Base-by-base conservation (phyloP, 345 rosid species). In the Eucalyptus pumila region DNA sequence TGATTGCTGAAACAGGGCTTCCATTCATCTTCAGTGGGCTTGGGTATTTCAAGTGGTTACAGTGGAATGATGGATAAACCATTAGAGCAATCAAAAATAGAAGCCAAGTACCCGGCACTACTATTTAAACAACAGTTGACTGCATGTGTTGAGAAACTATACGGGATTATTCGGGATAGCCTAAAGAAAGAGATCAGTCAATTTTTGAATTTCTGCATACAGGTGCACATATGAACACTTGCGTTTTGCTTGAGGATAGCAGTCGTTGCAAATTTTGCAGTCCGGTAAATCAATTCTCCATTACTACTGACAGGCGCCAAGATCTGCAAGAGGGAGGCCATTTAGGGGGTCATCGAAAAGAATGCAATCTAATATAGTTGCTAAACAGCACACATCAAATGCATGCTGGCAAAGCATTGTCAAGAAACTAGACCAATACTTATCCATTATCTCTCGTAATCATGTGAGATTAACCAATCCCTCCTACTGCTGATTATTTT, bases 331-430 rank as follows among this genome's bases (percentile, higher is more conserved):
- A 89, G 98, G 97, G 89, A 96, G 99, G 92, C 91, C 96, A 90
- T 96, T 96, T 87, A 97, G 95, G 92, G 99, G 99, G 14, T 34
- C 80, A 32, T 69, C 42, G 7, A 69, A 69, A 50, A 98, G 99
- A 88, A 93, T 98, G 90, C 99, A 98, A 90, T 96, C 98, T 86
- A 98, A 96, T 93, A 97, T 96, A 90, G 97, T 93, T 92, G 99
- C 98, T 91, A 69, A 69, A 37, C 99, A 95, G 93, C 96, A 96
- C 93, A 98, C 97, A 91, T 92, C 97, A 89, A 97, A 96, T 90
- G 99, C 99, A 54, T 98, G 97, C 90, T 98, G 99, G 99, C 98
- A 95, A 93, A 97, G 98, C 91, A 97, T 98, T 67, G 98, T 96
- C 91, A 96, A 95, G 80, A 94, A 98, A 97, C 94, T 90, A 97